Percentiles rank a stretch among this genome's conserved stretches.
phyloP scores from a whole-genome alignment of 768 basidiomycete genomes.

The Coprinopsis cinerea region DNA sequence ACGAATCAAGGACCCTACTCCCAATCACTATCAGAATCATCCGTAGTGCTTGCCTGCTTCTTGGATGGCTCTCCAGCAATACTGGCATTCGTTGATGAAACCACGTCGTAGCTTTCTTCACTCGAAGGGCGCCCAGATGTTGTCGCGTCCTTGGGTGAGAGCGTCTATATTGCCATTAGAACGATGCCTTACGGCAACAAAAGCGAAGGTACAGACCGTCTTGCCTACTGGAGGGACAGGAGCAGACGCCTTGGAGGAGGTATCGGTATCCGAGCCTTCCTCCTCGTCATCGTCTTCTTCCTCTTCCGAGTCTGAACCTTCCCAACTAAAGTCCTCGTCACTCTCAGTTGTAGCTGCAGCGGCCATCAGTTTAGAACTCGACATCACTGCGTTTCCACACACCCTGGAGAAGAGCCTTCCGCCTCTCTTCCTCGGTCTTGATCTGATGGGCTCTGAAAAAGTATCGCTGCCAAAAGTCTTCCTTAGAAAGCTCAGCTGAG shows the following conservation, averaged over 20 bases:
- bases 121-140: constrained; percentile 23
- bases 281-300: constrained; percentile 28
- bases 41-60: constrained; percentile 21
- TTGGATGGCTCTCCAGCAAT: constrained; percentile 29
- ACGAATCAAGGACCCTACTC: constrained; percentile 32
- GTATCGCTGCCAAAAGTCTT: constrained; percentile 81
- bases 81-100: constrained; percentile 50
- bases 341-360: constrained; percentile 50
- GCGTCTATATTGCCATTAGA: neutral
- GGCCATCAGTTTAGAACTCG: neutral
- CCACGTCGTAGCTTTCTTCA: constrained; percentile 64
- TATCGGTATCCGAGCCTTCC: neutral
- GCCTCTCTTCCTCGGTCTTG: constrained; percentile 67
- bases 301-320: constrained; percentile 93
- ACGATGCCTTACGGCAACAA: too few relatives aligned
- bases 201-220: too few relatives aligned
- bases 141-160: constrained; percentile 7
- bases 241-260: neutral
- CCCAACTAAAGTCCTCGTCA: constrained; percentile 92
- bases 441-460: constrained; percentile 88
- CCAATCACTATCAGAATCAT: constrained; percentile 56
- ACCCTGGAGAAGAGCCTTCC: constrained; percentile 76
- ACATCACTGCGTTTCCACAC: neutral
- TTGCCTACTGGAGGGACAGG: neutral
- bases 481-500: constrained; percentile 54